Percentiles rank a stretch among this genome's conserved stretches.
These are phyloP conservation scores for Neopestalotiopsis sp. DNA, from an alignment of 2,329 filamentous ascomycete species.

Conservation along the genomic window DNA sequence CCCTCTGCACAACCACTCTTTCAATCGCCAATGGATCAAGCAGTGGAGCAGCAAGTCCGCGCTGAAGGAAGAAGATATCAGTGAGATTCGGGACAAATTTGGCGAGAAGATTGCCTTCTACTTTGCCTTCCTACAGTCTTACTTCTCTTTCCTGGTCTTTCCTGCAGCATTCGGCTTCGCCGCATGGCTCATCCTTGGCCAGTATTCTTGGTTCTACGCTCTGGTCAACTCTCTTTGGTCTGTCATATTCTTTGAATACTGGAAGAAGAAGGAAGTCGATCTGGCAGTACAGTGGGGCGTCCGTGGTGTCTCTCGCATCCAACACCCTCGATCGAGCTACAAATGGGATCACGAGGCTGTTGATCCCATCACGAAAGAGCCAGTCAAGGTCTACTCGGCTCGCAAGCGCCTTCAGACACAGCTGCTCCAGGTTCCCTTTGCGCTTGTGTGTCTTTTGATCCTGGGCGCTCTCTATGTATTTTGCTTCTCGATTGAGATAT, in stretches of 20 bases:
- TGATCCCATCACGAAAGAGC: conserved; percentile 84
- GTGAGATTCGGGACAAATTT: conserved; percentile 76
- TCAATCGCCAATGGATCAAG: conserved; percentile 79
- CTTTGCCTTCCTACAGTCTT: conserved; percentile 91
- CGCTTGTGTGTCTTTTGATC: conserved; percentile 71
- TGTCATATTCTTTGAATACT: conserved; percentile 90
- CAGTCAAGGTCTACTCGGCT: conserved; percentile 75
- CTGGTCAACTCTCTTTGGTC: conserved; percentile 84
- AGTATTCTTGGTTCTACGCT: conserved; percentile 84
- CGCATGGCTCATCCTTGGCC: conserved; percentile 82
- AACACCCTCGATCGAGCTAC: conserved; percentile 79
- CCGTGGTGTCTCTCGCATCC: conserved; percentile 80
- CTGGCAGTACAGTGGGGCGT: conserved; percentile 89
- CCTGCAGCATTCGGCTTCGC: conserved; percentile 79
- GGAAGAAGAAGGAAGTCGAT: conserved; percentile 92
- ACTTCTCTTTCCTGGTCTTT: conserved; percentile 85
- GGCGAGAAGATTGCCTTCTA: conserved; percentile 91
- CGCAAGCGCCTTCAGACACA: conserved; percentile 79
- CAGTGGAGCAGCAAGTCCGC: conserved; percentile 76
- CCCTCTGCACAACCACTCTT: conserved; percentile 76
- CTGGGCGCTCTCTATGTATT: conserved; percentile 83
- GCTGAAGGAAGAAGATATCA: conserved; percentile 69
- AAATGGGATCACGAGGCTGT: conserved; percentile 76
- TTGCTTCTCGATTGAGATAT: conserved; percentile 93
- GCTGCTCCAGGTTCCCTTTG: conserved; percentile 84